These are phyloP conservation scores for Colletotrichum higginsianum DNA, from an alignment of 2,329 filamentous ascomycete species.

Conservation along the genomic window DNA sequence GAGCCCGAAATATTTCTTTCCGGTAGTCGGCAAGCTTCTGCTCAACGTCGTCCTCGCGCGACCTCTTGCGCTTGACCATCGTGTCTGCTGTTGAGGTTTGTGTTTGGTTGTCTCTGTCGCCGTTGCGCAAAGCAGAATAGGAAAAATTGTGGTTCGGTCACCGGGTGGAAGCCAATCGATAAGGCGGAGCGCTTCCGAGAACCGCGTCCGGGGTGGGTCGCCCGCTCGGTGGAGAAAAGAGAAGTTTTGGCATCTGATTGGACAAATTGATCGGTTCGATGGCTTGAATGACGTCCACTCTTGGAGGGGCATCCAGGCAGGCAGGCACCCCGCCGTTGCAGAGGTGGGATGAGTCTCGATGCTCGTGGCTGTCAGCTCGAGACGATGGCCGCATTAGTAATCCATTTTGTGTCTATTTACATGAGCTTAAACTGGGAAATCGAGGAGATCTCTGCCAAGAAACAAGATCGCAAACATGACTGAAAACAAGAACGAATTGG, in stretches of 20 bases:
- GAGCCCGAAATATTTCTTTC: conserved; percentile 74
- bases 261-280: not conserved
- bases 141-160: conserved; percentile 39
- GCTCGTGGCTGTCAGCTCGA: not conserved
- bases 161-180: conserved; percentile 16
- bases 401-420: not conserved
- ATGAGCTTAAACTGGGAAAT: not conserved
- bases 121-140: conserved; percentile 3
- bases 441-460: not conserved
- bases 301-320: conserved; percentile 32
- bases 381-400: not conserved
- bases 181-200: conserved; percentile 32
- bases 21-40: conserved; percentile 68
- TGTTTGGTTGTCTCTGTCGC: not conserved
- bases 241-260: conserved; percentile 1
- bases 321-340: conserved; percentile 22
- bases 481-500: not conserved
- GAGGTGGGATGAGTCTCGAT: conserved; percentile 7
- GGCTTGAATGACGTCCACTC: conserved; percentile 37
- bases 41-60: conserved; percentile 60
- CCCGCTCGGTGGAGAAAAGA: not conserved
- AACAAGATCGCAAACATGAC: conserved; percentile 9
- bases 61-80: conserved; percentile 74
- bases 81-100: conserved; percentile 11
- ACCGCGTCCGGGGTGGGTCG: not conserved